Percentiles rank a stretch among this genome's conserved stretches.
Evolutionary conservation across 108 stramenopile species (phyloP).

Genomic region (Pseudonitzschia multiseries): DNA sequence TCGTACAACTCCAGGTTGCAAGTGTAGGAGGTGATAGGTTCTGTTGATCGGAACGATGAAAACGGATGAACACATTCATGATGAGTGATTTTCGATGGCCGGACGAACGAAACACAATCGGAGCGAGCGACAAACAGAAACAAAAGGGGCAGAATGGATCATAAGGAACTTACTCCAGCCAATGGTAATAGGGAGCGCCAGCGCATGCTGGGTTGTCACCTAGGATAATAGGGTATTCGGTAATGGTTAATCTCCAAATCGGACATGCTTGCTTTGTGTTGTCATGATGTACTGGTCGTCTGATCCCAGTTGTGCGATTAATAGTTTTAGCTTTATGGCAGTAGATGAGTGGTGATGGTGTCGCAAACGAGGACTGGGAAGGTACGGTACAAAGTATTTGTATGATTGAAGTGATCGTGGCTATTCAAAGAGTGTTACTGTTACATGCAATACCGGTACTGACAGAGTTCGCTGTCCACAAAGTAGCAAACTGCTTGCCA

Average conservation of each 20-base stretch:
- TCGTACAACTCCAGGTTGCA: constrained; percentile 29
- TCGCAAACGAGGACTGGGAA: no score
- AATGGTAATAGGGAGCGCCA: constrained; percentile 40
- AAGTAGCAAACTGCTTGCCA: no score
- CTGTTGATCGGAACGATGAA: background rate
- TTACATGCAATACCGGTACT: no score
- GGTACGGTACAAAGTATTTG: no score
- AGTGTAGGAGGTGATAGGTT: background rate
- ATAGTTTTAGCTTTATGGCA: background rate
- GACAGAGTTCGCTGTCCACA: background rate
- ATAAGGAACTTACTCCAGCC: constrained; percentile 19
- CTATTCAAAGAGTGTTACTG: no score
- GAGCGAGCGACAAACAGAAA: background rate
- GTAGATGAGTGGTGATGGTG: background rate
- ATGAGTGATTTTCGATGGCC: background rate
- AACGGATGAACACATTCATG: background rate
- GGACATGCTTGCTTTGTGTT: constrained; percentile 17
- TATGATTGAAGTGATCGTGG: no score
- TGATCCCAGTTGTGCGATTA: background rate
- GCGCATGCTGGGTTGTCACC: constrained; percentile 38
- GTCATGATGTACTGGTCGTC: background rate
- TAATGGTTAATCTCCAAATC: constrained; percentile 27
- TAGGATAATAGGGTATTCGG: constrained; percentile 35
- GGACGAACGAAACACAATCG: background rate
- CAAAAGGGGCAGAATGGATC: background rate